Evolutionary conservation across 306 rosid species (phyloP).

Genomic region (Astragalus membranaceus): DNA sequence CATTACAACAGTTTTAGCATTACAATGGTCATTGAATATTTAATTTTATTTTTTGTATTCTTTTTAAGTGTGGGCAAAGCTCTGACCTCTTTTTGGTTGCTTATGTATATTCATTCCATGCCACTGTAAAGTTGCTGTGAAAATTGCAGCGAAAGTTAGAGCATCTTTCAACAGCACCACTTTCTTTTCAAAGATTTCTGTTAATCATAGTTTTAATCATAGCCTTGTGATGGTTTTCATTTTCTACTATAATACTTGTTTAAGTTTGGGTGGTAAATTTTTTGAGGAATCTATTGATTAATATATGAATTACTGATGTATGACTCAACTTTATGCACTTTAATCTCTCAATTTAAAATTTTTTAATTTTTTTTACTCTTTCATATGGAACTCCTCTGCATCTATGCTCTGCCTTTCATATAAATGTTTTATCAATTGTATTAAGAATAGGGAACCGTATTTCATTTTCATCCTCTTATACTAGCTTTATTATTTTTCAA

Average conservation of each 20-base stretch:
- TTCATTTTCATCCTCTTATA: constrained; percentile 9
- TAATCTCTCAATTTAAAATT: constrained; percentile 3
- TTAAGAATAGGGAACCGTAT: constrained; percentile 17
- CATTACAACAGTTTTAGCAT: no score
- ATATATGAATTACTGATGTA: constrained; percentile 12
- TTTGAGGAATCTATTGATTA: constrained; percentile 35
- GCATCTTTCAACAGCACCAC: constrained; percentile 52
- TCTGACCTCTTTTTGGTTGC: constrained; percentile 79
- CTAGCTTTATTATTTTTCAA: neutral
- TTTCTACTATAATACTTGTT: constrained; percentile 37
- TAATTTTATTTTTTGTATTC: constrained; percentile 22
- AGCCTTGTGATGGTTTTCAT: constrained; percentile 45
- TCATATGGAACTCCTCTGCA: neutral
- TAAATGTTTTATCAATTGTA: constrained; percentile 17
- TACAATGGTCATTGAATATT: constrained; percentile 14
- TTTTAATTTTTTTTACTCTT: neutral
- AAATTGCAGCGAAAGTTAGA: constrained; percentile 33
- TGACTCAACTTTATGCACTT: constrained; percentile 26
- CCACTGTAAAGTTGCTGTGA: constrained; percentile 73
- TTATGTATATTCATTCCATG: constrained; percentile 67
- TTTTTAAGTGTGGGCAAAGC: constrained; percentile 63
- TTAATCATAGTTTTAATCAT: constrained; percentile 91
- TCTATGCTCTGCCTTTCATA: constrained; percentile 26
- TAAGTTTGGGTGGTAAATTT: constrained; percentile 17
- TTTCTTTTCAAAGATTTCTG: constrained; percentile 42